phyloP scores from a whole-genome alignment of 2,329 filamentous ascomycete genomes.

The Verticillium tricorpus region DNA sequence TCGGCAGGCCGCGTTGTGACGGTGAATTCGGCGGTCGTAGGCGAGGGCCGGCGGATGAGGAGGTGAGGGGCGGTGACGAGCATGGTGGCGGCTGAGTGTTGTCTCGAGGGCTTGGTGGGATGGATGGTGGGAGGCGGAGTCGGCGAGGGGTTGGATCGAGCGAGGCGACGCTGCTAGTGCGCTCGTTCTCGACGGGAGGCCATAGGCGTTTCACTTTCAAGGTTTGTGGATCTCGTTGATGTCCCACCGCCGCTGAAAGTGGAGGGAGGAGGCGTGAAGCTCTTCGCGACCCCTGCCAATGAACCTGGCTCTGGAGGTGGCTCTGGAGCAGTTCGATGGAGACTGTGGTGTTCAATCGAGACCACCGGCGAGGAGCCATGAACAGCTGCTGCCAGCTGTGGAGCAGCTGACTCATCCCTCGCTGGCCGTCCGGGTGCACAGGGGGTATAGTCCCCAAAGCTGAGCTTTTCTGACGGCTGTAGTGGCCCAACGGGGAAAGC shows the following conservation, averaged over 20 bases:
- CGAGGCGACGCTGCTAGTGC: not conserved
- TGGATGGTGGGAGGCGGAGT: not conserved
- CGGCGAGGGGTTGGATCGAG: not conserved
- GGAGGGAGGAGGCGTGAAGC: too few species aligned
- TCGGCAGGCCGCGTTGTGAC: conserved; percentile 71
- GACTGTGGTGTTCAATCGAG: too few species aligned
- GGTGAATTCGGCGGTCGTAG: conserved; percentile 88
- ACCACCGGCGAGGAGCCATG: too few species aligned
- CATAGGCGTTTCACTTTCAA: not conserved
- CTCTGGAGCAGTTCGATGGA: too few species aligned
- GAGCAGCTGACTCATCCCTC: not conserved
- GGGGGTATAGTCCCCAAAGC: not conserved
- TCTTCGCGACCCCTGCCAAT: too few species aligned
- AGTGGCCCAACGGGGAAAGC: conserved; percentile 59
- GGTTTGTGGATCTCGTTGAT: too few species aligned
- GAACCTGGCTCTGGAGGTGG: too few species aligned
- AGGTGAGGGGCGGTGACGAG: conserved; percentile 57
- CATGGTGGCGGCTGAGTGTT: conserved; percentile 40
- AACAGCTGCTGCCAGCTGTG: too few species aligned
- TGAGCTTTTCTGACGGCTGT: conserved; percentile 43
- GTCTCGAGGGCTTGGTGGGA: not conserved
- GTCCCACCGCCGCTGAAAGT: too few species aligned
- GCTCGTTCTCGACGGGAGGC: not conserved
- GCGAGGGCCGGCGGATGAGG: conserved; percentile 64
- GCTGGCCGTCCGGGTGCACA: not conserved